Percentiles rank a stretch among this genome's conserved stretches.
These are phyloP conservation scores for Thelonectria rubi DNA, from an alignment of 2,329 filamentous ascomycete species.

Conservation along the genomic window DNA sequence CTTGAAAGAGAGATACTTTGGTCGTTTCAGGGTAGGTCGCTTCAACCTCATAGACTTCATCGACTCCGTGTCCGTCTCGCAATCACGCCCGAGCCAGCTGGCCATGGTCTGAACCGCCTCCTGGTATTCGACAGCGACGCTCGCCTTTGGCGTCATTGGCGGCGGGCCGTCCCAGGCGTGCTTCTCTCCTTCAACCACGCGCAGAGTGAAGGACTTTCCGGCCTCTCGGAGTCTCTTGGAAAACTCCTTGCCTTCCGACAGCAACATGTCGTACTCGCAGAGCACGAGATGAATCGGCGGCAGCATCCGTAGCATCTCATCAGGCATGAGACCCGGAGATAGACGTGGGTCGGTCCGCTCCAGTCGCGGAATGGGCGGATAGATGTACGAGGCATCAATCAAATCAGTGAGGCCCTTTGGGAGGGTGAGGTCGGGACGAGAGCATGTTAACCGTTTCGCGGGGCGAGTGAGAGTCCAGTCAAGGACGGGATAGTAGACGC, in stretches of 20 bases:
- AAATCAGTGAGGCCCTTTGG: constrained; percentile 67
- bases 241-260: constrained; percentile 68
- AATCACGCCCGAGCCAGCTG: constrained; percentile 52
- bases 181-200: constrained; percentile 56
- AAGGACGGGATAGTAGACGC: constrained; percentile 69
- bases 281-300: constrained; percentile 66
- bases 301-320: constrained; percentile 62
- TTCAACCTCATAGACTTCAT: constrained; percentile 48
- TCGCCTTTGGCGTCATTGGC: constrained; percentile 55
- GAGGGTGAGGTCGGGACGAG: constrained; percentile 65
- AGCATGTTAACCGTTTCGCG: constrained; percentile 63
- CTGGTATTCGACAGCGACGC: constrained; percentile 57
- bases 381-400: constrained; percentile 70
- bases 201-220: constrained; percentile 48
- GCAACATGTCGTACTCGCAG: constrained; percentile 73
- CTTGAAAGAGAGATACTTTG: constrained; percentile 45
- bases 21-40: constrained; percentile 44
- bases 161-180: constrained; percentile 61
- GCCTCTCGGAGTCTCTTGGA: constrained; percentile 60
- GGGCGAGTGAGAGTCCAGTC: constrained; percentile 68
- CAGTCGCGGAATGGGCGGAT: constrained; percentile 57
- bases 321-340: constrained; percentile 65
- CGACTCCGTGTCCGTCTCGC: constrained; percentile 50
- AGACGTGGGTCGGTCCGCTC: constrained; percentile 63
- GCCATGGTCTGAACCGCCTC: constrained; percentile 53